These are phyloP conservation scores for Cyclotella atomus DNA, from an alignment of 108 stramenopile species.

Conservation along the genomic window DNA sequence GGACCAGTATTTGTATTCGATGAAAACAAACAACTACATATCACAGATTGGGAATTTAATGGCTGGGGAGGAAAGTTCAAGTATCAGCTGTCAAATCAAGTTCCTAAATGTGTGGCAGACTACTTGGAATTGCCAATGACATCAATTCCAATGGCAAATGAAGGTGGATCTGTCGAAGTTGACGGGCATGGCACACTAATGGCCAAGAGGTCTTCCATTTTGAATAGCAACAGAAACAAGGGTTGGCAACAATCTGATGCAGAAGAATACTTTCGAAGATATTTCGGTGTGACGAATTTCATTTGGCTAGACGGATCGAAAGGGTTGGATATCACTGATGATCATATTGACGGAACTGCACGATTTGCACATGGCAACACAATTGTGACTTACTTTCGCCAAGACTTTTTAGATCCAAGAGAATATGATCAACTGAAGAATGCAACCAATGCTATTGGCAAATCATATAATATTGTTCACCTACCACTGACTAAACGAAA, in stretches of 20 bases:
- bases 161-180: slow-evolving; percentile 58
- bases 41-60: slow-evolving; percentile 54
- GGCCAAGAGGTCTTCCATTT: slow-evolving; percentile 52
- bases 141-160: slow-evolving; percentile 44
- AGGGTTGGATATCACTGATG: slow-evolving; percentile 50
- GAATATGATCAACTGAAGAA: slow-evolving; percentile 44
- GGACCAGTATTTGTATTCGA: slow-evolving; percentile 55
- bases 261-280: slow-evolving; percentile 43
- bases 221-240: slow-evolving; percentile 52
- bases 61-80: slow-evolving; percentile 46
- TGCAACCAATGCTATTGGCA: slow-evolving; percentile 42
- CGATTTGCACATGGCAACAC: slow-evolving; percentile 51
- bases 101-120: slow-evolving; percentile 27
- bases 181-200: slow-evolving; percentile 57
- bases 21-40: slow-evolving; percentile 4
- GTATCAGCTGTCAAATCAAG: slow-evolving; percentile 20
- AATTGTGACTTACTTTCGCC: slow-evolving; percentile 40
- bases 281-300: slow-evolving; percentile 55
- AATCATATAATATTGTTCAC: slow-evolving; percentile 37
- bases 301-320: slow-evolving; percentile 49
- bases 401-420: slow-evolving; percentile 26
- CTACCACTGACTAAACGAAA: slow-evolving; percentile 39
- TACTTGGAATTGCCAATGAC: slow-evolving; percentile 10
- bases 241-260: slow-evolving; percentile 48
- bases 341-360: slow-evolving; percentile 58